A percentile compares a stretch with the other conserved stretches of the same genome.
phyloP scores from a whole-genome alignment of 2,329 filamentous ascomycete genomes.

The Penicillium sp. region DNA sequence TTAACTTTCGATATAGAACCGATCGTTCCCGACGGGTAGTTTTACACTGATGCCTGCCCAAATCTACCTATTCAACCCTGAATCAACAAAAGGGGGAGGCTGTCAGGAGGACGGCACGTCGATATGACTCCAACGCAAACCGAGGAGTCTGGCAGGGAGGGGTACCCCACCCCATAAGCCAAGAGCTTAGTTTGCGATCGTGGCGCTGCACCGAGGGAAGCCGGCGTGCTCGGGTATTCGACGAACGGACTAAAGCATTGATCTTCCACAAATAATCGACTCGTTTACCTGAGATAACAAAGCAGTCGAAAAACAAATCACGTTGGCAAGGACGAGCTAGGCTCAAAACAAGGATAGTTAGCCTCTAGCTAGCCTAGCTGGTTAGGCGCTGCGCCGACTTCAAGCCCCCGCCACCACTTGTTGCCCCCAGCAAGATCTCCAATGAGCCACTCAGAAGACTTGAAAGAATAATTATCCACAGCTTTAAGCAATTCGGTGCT shows the following conservation, averaged over 20 bases:
- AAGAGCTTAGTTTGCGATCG: conserved; percentile 25
- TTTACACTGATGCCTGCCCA: background rate
- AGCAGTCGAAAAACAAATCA: background rate
- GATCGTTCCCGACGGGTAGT: background rate
- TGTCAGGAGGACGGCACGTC: background rate
- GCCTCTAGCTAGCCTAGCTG: background rate
- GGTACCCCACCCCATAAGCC: conserved; percentile 11
- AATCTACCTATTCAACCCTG: conserved; percentile 5
- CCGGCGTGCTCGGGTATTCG: conserved; percentile 1
- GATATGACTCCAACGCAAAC: background rate
- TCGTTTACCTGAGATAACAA: conserved; percentile 3
- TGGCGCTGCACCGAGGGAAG: conserved; percentile 14
- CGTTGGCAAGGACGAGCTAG: background rate
- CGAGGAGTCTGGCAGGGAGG: background rate
- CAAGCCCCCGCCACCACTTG: background rate
- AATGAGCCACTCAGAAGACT: background rate
- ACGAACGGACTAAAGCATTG: conserved; percentile 5
- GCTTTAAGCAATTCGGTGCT: background rate
- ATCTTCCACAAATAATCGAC: conserved; percentile 5
- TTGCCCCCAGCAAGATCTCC: background rate
- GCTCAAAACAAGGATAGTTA: background rate
- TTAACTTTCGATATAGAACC: background rate
- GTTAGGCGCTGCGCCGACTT: background rate
- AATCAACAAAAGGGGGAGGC: conserved; percentile 13
- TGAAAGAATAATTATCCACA: background rate